Base-by-base conservation (phyloP, 129 eudicot species). In the Artemisia annua region DNA sequence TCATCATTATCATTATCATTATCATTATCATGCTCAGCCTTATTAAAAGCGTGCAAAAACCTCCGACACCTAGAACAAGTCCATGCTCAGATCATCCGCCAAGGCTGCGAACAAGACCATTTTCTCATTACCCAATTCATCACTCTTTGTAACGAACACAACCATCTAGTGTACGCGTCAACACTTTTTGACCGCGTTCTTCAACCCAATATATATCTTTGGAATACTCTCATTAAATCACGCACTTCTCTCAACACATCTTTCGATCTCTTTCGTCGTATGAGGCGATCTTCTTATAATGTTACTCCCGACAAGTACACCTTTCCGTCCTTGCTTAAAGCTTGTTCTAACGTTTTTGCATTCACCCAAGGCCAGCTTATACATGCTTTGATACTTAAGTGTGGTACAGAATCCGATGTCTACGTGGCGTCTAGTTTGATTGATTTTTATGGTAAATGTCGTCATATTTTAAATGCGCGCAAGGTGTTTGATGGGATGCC, bases 391-490 rank as follows among this genome's bases (percentile, higher is more conserved):
- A 49, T 70, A 11, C 69, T 90, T 69, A 81, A 71, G 81, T 77
- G 57, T 72, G 95, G 97, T 46, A 18, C 56, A 3, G 83, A 82
- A 4, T 22, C n/a, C 5, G 89, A 85, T 80, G 83, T 91, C 64
- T 82, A 73, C 70, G 91, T 87, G 65, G 95, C 91, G 13, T 85
- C 91, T 1, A 91, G 91, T 76, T 82, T 87, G 95, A 68, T 87
- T 70, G 91, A 83, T 84, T 48, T 90, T 4, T 90, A 90, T 73
- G 97, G 95, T 18, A 85, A 87, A 69, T 87, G 97, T 60, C 24
- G 66, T 57, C 79, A 77, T 82, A 76, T 83, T 78, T 76, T 20
- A 13, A 48, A 71, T 68, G 96, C 91, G 0, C 85, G 85, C 0
- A 81, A 83, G 76, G 85, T 87, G 82, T 85, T 91, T 73, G 95